phyloP scores from a whole-genome alignment of 1,284 basidiomycete genomes.

The Microbotryomycetes sp. region DNA sequence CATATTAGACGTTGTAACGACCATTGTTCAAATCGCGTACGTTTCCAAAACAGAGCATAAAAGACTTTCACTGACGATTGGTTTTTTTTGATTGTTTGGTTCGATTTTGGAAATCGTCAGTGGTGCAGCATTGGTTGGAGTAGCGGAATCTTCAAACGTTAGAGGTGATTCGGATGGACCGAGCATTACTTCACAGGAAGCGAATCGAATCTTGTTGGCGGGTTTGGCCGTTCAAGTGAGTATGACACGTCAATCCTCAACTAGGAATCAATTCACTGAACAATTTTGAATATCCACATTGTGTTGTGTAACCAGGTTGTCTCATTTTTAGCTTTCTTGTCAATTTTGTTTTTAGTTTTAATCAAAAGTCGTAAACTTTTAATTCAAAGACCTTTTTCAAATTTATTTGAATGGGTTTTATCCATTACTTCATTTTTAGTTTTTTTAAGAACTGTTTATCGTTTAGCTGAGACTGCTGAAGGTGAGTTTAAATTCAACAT shows the following conservation, averaged over 20 bases:
- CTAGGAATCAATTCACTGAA: no score
- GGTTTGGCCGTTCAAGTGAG: constrained; percentile 43
- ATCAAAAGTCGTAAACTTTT: constrained; percentile 3
- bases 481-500: constrained; percentile 32
- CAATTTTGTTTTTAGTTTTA: constrained; percentile 29
- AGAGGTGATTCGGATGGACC: constrained; percentile 27
- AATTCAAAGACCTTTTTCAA: constrained; percentile 6
- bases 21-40: neutral
- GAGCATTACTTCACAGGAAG: constrained; percentile 39
- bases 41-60: neutral
- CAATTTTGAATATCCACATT: no score
- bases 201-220: constrained; percentile 43
- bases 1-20: neutral
- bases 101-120: constrained; percentile 42
- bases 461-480: constrained; percentile 44
- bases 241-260: no score
- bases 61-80: constrained; percentile 27
- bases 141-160: constrained; percentile 39
- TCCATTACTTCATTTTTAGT: constrained; percentile 37
- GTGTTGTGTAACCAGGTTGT: constrained; percentile 36
- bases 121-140: constrained; percentile 45
- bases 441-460: constrained; percentile 42
- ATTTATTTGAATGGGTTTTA: constrained; percentile 35
- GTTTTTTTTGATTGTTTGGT: constrained; percentile 39
- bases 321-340: constrained; percentile 41